Evolutionary conservation across 805 yeast genomes (phyloP).

Genomic region (Lipomyces chichibuensis): DNA sequence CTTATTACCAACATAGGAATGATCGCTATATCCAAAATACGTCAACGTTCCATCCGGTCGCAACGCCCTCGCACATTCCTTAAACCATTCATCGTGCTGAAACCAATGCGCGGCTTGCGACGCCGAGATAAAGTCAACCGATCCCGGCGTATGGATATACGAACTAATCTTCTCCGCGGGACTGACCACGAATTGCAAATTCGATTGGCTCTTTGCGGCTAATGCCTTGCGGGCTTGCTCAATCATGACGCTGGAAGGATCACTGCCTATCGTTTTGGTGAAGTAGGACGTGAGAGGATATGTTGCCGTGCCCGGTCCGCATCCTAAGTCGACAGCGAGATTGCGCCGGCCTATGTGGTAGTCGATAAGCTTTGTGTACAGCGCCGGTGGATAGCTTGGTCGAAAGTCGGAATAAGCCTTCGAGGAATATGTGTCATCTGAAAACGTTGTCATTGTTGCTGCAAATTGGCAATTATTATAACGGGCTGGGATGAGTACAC

Average conservation of each 20-base stretch:
- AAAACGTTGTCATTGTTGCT: conserved; percentile 24
- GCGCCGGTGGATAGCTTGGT: conserved; percentile 64
- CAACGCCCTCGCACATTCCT: conserved; percentile 54
- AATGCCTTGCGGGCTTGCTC: conserved; percentile 47
- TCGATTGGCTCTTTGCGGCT: conserved; percentile 35
- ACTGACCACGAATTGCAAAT: conserved; percentile 16
- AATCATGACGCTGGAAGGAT: conserved; percentile 62
- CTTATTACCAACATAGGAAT: conserved; percentile 57
- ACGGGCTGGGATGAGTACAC: not conserved
- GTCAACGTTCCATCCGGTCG: conserved; percentile 69
- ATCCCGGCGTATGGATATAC: conserved; percentile 33
- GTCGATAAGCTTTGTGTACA: conserved; percentile 50
- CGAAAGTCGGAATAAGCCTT: conserved; percentile 57
- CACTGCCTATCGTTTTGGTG: conserved; percentile 62
- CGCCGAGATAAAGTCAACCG: conserved; percentile 70
- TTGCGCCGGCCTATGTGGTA: conserved; percentile 48
- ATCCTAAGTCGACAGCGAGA: conserved; percentile 70
- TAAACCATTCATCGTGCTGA: conserved; percentile 57
- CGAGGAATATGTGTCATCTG: conserved; percentile 23
- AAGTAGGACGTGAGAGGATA: conserved; percentile 54
- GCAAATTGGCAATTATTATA: not conserved
- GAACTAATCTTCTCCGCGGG: conserved; percentile 38
- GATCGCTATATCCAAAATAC: conserved; percentile 80
- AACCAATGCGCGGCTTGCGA: conserved; percentile 92
- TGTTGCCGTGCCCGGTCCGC: conserved; percentile 80